Evolutionary conservation across 1,284 basidiomycete genomes (phyloP), one percentile per base, ranked within the genome.

Genomic region (Peniophora sp.): DNA sequence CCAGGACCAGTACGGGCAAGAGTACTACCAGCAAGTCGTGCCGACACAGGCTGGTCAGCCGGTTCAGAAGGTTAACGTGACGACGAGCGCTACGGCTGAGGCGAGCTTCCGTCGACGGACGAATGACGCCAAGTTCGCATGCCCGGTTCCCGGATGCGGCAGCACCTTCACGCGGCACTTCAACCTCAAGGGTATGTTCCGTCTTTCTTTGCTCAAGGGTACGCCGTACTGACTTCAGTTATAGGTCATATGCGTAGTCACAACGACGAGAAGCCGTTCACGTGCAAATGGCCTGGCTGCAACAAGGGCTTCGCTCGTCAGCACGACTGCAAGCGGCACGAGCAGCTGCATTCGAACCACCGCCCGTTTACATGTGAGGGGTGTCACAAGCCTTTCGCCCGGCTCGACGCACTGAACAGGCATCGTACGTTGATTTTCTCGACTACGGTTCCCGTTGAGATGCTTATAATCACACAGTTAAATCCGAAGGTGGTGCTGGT

Each of bases 211-310:
- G 50, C 52, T 54, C n/a, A 32, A 32, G 27, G 43, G 48, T 48
- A 41, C 17, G 35, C 39, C 6, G 23, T 56, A 50, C 49, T 51
- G 16, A 55, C 47, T 49, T 47, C 44, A 32, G 36, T 49, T 47
- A 44, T 57, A 83, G 85, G 83, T 20, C 89, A 92, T 60, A 74
- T 91, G 59, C 83, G 86, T 35, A 87, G 84, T n/a, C 89, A 92
- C 58, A 86, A 84, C 48, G 85, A 89, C 62, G 88, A 91, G 65
- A 82, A 88, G 56, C 88, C 88, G 23, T 92, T 86, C 72, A 77
- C 81, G 61, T 92, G 89, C 70, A 84, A 86, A 61, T 91, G 87
- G 85, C 87, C 89, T 0, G 88, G 86, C 17, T 92, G 89, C 60
- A 83, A 79, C 47, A 90, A 89, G 68, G 84, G 85, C 35, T 92